Evolutionary conservation across 1,139 yeast species (phyloP).

Genomic region (Magnusiomyces tetraspermus): DNA sequence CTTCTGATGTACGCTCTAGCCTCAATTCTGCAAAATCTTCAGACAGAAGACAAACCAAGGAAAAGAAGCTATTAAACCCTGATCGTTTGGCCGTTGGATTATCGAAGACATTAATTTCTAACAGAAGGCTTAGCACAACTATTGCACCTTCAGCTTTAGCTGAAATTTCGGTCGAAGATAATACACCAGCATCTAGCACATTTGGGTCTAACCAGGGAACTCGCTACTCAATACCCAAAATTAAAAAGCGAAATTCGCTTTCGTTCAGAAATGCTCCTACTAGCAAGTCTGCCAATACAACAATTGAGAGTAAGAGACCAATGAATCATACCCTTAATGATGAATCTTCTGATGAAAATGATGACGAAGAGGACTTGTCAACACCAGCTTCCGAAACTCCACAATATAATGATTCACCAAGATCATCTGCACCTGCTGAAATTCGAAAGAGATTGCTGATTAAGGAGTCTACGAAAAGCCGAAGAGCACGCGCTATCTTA

Average conservation of each 20-base stretch:
- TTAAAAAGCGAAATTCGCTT: conserved; percentile 36
- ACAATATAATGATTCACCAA: conserved; percentile 16
- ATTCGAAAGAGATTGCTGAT: not conserved
- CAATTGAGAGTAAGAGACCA: conserved; percentile 35
- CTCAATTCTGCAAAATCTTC: not conserved
- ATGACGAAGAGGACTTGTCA: not conserved
- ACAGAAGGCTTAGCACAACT: not conserved
- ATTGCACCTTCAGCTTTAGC: not conserved
- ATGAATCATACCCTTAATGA: conserved; percentile 65
- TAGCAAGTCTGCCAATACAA: not conserved
- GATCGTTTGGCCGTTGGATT: not conserved
- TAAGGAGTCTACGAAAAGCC: conserved; percentile 10
- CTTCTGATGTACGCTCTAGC: not conserved
- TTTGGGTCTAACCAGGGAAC: not conserved
- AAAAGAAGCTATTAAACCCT: not conserved
- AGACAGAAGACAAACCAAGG: not conserved
- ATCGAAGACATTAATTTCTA: no score
- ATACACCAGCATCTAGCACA: not conserved
- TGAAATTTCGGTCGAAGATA: conserved; percentile 1
- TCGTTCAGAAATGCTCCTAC: not conserved
- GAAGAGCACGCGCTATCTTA: conserved; percentile 17
- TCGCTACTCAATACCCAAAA: conserved; percentile 38
- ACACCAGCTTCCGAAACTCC: conserved; percentile 20
- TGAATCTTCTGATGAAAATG: conserved; percentile 40
- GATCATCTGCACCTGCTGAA: not conserved